Evolutionary conservation across 176 grass and related monocot genomes (phyloP).

Genomic region (Puccinellia tenuiflora): DNA sequence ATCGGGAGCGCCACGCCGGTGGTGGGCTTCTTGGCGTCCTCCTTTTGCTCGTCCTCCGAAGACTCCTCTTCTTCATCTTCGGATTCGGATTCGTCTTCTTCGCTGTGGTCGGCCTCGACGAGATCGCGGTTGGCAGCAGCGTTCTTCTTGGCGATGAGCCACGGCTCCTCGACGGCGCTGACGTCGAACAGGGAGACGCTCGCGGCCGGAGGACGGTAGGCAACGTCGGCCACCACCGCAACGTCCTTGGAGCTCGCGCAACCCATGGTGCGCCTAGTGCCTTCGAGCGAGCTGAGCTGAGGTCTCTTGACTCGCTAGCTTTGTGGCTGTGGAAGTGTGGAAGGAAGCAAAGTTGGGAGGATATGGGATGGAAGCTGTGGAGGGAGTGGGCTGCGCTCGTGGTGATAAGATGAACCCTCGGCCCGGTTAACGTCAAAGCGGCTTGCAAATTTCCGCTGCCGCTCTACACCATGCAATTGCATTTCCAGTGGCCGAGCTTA

Average conservation of each 20-base stretch:
- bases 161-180: conserved; percentile 79
- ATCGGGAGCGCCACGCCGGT: conserved; percentile 54
- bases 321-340: neutral
- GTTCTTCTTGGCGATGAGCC: conserved; percentile 57
- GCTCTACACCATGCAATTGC: neutral
- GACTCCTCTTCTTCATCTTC: neutral
- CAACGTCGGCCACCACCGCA: conserved; percentile 31
- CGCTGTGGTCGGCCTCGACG: neutral
- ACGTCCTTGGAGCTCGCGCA: conserved; percentile 65
- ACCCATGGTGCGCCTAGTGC: conserved; percentile 45
- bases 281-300: neutral
- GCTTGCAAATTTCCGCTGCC: neutral
- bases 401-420: conserved; percentile 3
- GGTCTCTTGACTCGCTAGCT: neutral
- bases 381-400: neutral
- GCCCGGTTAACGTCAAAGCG: neutral
- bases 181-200: conserved; percentile 87
- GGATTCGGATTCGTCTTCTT: neutral
- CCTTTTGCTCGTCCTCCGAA: neutral
- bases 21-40: conserved; percentile 29
- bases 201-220: conserved; percentile 66
- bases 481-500: conserved; percentile 6
- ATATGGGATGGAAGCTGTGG: conserved; percentile 26
- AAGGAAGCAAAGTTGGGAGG: neutral
- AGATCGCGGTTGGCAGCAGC: neutral